Evolutionary conservation across 2,329 filamentous ascomycete genomes (phyloP), one percentile per base, ranked within the genome.

Genomic region (Pyricularia sp.): DNA sequence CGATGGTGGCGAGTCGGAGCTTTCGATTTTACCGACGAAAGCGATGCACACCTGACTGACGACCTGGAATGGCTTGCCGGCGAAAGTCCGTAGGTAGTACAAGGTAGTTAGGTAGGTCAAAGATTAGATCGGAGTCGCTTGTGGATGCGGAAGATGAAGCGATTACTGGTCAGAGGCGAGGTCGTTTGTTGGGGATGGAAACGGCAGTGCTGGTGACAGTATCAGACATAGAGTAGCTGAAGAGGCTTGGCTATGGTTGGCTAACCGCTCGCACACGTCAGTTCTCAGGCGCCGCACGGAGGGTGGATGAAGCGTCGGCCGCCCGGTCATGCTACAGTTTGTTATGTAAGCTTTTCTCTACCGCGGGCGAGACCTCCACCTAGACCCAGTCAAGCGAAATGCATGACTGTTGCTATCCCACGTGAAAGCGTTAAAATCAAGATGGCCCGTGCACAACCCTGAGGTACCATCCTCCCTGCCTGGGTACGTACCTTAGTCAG

Each of bases 231-330:
- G 55, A 59, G 19, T 16, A 35, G 49, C 62, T 64, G 62, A 22
- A 22, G 44, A 30, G 60, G 16, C 30, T 62, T 62, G 22, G 30
- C n/a, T 19, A 28, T 62, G 60, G 60, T 40, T 65, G 55, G 64
- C 24, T 49, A n/a, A 65, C 33, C 33, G 28, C 35, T 30, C 31
- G 59, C 59, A 65, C 64, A 65, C 64, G 64, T 65, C 64, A 65
- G 64, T 60, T 60, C 59, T 59, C 55, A 59, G 60, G 60, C 28
- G 60, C 33, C 30, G 30, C 30, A 33, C 33, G 60, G 60, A 62
- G n/a, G 33, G 28, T 62, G 60, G 28, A 26, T 35, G 19, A 44
- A 16, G n/a, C 60, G 33, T 44, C 60, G 57, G 57, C 33, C 60
- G 60, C 22, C 60, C 60, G 60, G 60, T 35, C 60, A 35, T 35